phyloP scores from a whole-genome alignment of 192 early-diverging fungal genomes.

The Piromyces sp. region DNA sequence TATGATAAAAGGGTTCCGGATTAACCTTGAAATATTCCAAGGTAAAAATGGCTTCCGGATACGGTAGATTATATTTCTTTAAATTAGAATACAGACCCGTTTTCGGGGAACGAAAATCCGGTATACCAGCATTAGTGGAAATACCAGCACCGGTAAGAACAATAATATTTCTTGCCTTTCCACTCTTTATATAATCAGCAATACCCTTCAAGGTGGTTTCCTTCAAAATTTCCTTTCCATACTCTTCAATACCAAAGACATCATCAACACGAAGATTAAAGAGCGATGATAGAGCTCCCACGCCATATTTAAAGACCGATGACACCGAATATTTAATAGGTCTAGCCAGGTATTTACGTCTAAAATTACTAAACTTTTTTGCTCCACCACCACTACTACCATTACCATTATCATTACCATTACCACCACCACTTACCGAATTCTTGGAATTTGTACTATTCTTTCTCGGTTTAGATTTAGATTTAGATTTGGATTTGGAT shows the following conservation, averaged over 20 bases:
- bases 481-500: no score
- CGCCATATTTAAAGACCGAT: background rate
- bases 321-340: background rate
- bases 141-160: conserved; percentile 11
- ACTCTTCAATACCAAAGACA: background rate
- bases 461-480: no score
- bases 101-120: conserved; percentile 81
- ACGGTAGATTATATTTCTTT: conserved; percentile 71
- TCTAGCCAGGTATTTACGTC: background rate
- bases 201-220: background rate
- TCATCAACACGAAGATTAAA: background rate
- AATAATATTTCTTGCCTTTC: background rate
- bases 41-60: conserved; percentile 82
- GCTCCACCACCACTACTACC: background rate
- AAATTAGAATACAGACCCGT: conserved; percentile 89
- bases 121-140: conserved; percentile 48
- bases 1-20: conserved; percentile 72
- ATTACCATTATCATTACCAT: no score
- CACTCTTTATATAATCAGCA: background rate
- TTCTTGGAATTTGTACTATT: no score
- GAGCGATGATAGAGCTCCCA: background rate
- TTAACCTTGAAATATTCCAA: conserved; percentile 7
- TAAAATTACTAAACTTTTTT: background rate
- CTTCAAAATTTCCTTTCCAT: background rate
- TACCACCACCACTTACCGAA: no score